These are phyloP conservation scores for Pachyrhizus erosus DNA, from an alignment of 306 rosid genomes.

Conservation along the genomic window DNA sequence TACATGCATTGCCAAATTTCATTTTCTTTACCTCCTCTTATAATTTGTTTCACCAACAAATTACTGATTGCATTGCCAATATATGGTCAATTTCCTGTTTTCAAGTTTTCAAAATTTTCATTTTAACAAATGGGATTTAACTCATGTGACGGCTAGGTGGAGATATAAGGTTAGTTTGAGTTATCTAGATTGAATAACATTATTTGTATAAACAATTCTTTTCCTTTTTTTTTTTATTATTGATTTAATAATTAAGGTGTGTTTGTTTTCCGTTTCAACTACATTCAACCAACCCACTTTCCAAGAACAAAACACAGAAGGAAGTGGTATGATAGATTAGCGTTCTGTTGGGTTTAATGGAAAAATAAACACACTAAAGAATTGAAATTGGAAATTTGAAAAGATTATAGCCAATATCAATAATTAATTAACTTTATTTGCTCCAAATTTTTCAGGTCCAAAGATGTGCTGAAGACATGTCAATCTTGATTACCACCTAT, in stretches of 20 bases:
- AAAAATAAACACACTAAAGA: background rate
- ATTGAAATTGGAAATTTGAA: background rate
- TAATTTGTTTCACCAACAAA: background rate
- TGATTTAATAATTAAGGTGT: background rate
- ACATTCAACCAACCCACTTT: too few species aligned
- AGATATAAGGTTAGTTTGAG: too few species aligned
- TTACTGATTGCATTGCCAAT: background rate
- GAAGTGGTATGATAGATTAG: too few species aligned
- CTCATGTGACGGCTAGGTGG: background rate
- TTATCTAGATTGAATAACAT: background rate
- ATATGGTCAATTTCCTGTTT: background rate
- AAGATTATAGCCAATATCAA: background rate
- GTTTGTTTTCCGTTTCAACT: too few species aligned
- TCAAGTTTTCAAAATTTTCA: background rate
- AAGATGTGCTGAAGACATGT: slow-evolving; percentile 71
- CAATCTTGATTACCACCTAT: slow-evolving; percentile 75
- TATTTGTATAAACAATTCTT: background rate
- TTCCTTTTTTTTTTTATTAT: background rate
- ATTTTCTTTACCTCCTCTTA: background rate
- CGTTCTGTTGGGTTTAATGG: too few species aligned
- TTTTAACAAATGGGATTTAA: background rate
- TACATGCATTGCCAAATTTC: background rate
- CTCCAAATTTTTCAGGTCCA: slow-evolving; percentile 63
- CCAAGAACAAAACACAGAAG: too few species aligned
- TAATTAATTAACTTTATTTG: slow-evolving; percentile 1